Percentiles rank a stretch among this genome's conserved stretches.
Evolutionary conservation across 2,329 filamentous ascomycete genomes (phyloP).

Genomic region (Triangularia setosa): DNA sequence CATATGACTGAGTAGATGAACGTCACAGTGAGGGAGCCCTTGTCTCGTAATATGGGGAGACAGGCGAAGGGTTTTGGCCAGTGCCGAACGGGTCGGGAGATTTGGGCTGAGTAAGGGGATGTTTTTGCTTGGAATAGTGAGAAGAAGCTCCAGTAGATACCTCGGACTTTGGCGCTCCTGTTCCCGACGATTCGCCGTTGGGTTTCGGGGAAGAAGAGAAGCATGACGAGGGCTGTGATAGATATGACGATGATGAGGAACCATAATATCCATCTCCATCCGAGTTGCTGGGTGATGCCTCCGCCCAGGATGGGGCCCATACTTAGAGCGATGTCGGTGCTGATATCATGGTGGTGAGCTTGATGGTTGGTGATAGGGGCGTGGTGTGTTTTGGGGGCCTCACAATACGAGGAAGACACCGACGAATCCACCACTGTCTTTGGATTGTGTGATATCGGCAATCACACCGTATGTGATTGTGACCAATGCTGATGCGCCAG

Average conservation of each 20-base stretch:
- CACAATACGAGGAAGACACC: not conserved
- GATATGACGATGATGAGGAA: conserved; percentile 30
- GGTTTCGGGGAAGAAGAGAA: conserved; percentile 19
- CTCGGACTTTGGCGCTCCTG: not conserved
- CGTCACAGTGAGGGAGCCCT: conserved; percentile 12
- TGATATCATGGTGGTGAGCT: not conserved
- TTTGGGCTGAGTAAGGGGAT: not conserved
- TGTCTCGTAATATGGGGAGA: conserved; percentile 11
- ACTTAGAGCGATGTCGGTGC: conserved; percentile 30
- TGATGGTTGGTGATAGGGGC: too few species aligned
- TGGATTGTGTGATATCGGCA: conserved; percentile 2
- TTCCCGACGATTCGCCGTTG: conserved; percentile 8
- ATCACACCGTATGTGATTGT: conserved; percentile 15
- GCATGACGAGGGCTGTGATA: not conserved
- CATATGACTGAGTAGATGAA: conserved; percentile 15
- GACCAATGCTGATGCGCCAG: conserved; percentile 8
- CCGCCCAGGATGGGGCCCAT: conserved; percentile 14
- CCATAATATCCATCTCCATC: conserved; percentile 20
- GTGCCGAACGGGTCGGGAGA: not conserved
- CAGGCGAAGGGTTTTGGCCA: conserved; percentile 12
- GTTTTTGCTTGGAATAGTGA: not conserved
- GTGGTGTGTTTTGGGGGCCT: not conserved
- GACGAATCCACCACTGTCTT: not conserved
- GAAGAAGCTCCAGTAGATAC: too few species aligned
- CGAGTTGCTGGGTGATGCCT: conserved; percentile 16